Base-by-base conservation (phyloP, 2,329 filamentous ascomycete genomes). In the Diplodia seriata region DNA sequence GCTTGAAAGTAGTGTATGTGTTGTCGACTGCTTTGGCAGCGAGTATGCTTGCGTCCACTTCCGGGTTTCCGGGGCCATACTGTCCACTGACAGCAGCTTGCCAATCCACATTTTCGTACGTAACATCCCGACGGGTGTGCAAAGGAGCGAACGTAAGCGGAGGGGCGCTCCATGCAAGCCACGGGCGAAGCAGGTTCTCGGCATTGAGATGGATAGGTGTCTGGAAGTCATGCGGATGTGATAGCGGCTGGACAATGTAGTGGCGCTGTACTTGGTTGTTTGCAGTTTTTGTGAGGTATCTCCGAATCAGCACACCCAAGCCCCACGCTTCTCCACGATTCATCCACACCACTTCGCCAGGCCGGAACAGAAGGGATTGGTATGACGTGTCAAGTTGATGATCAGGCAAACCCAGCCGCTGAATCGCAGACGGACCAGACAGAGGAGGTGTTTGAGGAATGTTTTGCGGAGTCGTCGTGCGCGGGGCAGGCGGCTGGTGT, bases 331-430 rank as follows among this genome's bases (percentile, higher is more conserved):
- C 72, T 5, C 80, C 81, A 43, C 84, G 81, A 68, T 81, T 81
- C 71, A 85, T 87, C 86, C 86, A 87, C 3, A 86, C 82, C 0
- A 87, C 75, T 72, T 88, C 86, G 7, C 86, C 86, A 3, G 82
- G 81, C 5, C 86, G 79, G 71, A 82, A 86, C 23, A 86, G 75
- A 72, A 85, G 86, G 67, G 76, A 78, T 50, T 78, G 76, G 51
- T 83, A 83, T 47, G 81, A 76, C 36, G 77, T 72, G 73, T 88
- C 86, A 4, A 83, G 72, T 31, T 81, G 76, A 72, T 87, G 84
- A 68, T 87, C 85, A 2, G 75, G 67, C 2, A 76, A 80, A 56
- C 77, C 79, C 4, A 31, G 79, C 76, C 1, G 36, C 12, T 50
- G 57, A 9, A 63, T 36, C 14, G n/a, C 7, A n/a, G 61, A 55